Conservation (phyloP, 768 basidiomycete genomes). For the Mycena indigotica region DNA sequence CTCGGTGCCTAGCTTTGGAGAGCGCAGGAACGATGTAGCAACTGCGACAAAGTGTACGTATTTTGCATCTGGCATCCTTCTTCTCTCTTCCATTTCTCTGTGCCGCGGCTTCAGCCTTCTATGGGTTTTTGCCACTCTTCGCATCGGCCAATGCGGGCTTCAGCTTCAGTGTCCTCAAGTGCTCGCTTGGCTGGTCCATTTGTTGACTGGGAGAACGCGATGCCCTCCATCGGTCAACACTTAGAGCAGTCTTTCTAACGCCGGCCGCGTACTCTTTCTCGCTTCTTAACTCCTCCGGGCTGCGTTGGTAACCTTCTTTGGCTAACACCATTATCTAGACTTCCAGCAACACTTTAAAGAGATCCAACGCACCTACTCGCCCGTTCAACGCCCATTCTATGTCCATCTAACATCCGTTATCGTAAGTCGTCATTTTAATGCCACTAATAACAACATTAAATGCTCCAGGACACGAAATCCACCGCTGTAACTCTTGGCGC, state of each 20-base stretch:
- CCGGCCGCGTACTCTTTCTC: not conserved
- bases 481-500: slow-evolving; percentile 72
- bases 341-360: slow-evolving; percentile 83
- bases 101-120: not conserved
- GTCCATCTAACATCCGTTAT: slow-evolving; percentile 78
- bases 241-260: not conserved
- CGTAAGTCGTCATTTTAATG: slow-evolving; percentile 42
- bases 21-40: slow-evolving; percentile 67
- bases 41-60: slow-evolving; percentile 72
- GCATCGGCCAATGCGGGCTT: not conserved
- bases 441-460: slow-evolving; percentile 14
- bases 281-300: not conserved
- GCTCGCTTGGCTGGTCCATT: too few relatives aligned
- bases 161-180: not conserved
- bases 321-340: slow-evolving; percentile 42
- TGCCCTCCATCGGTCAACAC: not conserved
- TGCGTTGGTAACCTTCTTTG: not conserved
- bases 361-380: slow-evolving; percentile 63
- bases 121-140: not conserved
- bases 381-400: slow-evolving; percentile 66
- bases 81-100: not conserved
- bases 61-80: slow-evolving; percentile 4
- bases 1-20: slow-evolving; percentile 72
- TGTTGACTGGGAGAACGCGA: not conserved
- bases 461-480: slow-evolving; percentile 65